These are phyloP conservation scores for Zoysia matrella DNA, from an alignment of 202 grass and related monocot genomes.

Conservation along the genomic window DNA sequence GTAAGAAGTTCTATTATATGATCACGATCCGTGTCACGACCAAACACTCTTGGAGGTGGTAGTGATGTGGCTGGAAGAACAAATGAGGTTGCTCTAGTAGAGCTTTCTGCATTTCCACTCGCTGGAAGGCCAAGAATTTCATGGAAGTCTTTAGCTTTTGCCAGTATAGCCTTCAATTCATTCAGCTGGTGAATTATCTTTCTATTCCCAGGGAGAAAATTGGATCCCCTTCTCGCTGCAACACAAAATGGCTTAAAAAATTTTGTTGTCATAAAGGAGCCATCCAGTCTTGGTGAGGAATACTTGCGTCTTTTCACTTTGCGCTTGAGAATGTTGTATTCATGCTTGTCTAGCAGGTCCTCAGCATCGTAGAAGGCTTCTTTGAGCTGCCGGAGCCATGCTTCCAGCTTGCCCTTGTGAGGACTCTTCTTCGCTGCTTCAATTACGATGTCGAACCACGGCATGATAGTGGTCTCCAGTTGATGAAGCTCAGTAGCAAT, in stretches of 20 bases:
- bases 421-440: conserved; percentile 41
- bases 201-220: too few species aligned
- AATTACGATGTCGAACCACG: conserved; percentile 36
- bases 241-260: conserved; percentile 17
- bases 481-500: conserved; percentile 37
- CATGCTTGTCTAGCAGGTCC: conserved; percentile 47
- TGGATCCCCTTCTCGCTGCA: neutral
- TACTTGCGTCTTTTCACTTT: neutral
- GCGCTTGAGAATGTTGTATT: conserved; percentile 25
- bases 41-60: neutral
- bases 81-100: neutral
- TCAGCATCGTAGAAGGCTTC: conserved; percentile 35
- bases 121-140: neutral
- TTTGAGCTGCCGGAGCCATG: conserved; percentile 49
- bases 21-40: conserved; percentile 13
- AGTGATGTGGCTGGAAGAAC: neutral
- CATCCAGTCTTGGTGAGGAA: neutral
- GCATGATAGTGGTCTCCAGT: conserved; percentile 46
- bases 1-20: conserved; percentile 20
- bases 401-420: conserved; percentile 15
- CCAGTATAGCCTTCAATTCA: too few species aligned
- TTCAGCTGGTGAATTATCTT: too few species aligned
- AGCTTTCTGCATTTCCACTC: neutral
- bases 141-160: neutral
- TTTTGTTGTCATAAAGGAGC: neutral